phyloP scores from a whole-genome alignment of 768 basidiomycete genomes.

The Trametes cingulata region DNA sequence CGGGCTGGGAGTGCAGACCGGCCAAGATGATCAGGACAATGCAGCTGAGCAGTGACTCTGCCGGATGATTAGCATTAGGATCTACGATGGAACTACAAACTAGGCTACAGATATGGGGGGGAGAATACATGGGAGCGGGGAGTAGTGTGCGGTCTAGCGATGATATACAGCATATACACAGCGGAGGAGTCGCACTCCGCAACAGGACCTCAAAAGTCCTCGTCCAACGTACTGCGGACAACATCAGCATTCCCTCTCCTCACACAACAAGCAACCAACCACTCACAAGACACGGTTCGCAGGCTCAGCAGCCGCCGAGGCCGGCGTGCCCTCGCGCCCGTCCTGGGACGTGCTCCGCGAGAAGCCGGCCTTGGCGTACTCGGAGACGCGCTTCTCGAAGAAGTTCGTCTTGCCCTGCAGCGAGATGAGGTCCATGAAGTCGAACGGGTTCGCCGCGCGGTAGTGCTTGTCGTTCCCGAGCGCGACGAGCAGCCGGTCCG shows the following conservation, averaged over 20 bases:
- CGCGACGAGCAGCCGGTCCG: slow-evolving; percentile 82
- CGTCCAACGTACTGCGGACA: slow-evolving; percentile 39
- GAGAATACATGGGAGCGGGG: slow-evolving; percentile 4
- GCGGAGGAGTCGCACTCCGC: not conserved
- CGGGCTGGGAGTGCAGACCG: too few species aligned
- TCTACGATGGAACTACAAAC: not conserved
- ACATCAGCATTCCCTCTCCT: not conserved
- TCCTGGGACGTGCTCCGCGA: slow-evolving; percentile 28
- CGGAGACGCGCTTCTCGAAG: slow-evolving; percentile 93
- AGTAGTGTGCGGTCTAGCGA: not conserved
- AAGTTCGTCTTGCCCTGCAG: slow-evolving; percentile 97
- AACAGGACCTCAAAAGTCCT: slow-evolving; percentile 41
- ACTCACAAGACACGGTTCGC: slow-evolving; percentile 41
- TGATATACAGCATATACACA: slow-evolving; percentile 2
- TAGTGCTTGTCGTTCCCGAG: slow-evolving; percentile 84
- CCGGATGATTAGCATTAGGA: slow-evolving; percentile 2
- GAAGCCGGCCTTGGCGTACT: slow-evolving; percentile 71
- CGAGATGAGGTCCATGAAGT: slow-evolving; percentile 96
- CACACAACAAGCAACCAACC: not conserved
- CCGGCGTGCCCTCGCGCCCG: not conserved
- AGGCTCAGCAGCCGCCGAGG: slow-evolving; percentile 1
- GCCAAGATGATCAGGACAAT: too few species aligned
- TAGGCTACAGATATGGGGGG: not conserved
- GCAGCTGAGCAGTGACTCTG: not conserved
- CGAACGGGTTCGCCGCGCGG: slow-evolving; percentile 77